Conservation (phyloP, 495 filamentous ascomycete genomes). For the Massariosphaeria phaeospora region DNA sequence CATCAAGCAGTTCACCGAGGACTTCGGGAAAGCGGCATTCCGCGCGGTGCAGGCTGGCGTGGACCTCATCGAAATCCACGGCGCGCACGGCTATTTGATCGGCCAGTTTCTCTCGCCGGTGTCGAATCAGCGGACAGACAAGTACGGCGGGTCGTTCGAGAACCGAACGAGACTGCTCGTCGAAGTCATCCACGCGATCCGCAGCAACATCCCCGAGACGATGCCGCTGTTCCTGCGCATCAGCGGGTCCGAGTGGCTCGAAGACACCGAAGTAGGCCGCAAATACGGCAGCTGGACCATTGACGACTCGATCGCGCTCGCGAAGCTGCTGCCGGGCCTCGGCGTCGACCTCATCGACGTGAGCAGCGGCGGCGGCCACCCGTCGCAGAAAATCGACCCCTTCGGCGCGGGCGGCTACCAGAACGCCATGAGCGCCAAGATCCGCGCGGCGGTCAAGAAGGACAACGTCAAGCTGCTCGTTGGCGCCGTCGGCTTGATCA, state of each 20-base stretch:
- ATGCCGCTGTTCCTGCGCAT: slow-evolving; percentile 42
- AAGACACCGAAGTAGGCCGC: slow-evolving; percentile 43
- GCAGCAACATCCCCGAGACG: slow-evolving; percentile 26
- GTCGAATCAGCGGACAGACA: slow-evolving; percentile 42
- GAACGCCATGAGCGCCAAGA: slow-evolving; percentile 50
- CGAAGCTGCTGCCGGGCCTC: slow-evolving; percentile 47
- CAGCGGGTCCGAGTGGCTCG: slow-evolving; percentile 44
- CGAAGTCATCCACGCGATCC: slow-evolving; percentile 36
- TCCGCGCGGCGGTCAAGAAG: slow-evolving; percentile 52
- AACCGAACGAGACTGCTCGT: slow-evolving; percentile 41
- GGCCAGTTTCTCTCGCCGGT: slow-evolving; percentile 39
- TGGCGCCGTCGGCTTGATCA: slow-evolving; percentile 59
- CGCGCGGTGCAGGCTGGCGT: slow-evolving; percentile 54
- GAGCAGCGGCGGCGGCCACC: slow-evolving; percentile 56
- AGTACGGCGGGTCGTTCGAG: slow-evolving; percentile 45
- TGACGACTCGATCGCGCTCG: slow-evolving; percentile 53
- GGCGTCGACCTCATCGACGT: slow-evolving; percentile 65
- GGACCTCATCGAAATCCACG: slow-evolving; percentile 55
- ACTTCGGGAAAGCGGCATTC: slow-evolving; percentile 51
- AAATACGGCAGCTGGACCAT: slow-evolving; percentile 51
- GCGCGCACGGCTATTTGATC: slow-evolving; percentile 47
- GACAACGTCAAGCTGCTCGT: slow-evolving; percentile 50
- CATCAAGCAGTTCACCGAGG: slow-evolving; percentile 53
- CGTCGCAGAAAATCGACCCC: slow-evolving; percentile 53
- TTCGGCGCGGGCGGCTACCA: slow-evolving; percentile 57